Evolutionary conservation across 2,329 filamentous ascomycete genomes (phyloP).

Genomic region (Pseudogymnoascus sp.): DNA sequence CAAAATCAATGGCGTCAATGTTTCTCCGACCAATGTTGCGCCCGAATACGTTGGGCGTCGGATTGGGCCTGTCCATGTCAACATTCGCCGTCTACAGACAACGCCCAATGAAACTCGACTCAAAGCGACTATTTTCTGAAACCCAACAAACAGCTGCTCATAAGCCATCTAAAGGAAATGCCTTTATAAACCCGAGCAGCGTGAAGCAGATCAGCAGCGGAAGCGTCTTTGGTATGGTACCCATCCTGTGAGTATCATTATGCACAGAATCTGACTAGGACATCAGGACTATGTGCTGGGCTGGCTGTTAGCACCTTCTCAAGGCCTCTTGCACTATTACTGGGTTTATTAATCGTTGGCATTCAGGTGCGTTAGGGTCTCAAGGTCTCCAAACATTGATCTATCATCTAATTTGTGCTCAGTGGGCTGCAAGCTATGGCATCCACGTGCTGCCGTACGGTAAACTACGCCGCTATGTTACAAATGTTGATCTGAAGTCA

Average conservation of each 20-base stretch:
- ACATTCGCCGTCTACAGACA: conserved; percentile 28
- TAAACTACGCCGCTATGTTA: conserved; percentile 44
- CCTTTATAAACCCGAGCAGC: conserved; percentile 24
- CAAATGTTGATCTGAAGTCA: conserved; percentile 41
- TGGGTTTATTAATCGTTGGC: conserved; percentile 58
- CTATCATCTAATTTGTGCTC: conserved; percentile 21
- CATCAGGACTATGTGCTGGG: conserved; percentile 53
- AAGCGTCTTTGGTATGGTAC: conserved; percentile 26
- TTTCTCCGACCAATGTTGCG: conserved; percentile 28
- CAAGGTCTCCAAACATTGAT: conserved; percentile 2
- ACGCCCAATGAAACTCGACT: conserved; percentile 31
- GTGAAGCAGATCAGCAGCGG: conserved; percentile 31
- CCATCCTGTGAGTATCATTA: conserved; percentile 5
- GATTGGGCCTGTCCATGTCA: conserved; percentile 33
- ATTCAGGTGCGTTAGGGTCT: conserved; percentile 48
- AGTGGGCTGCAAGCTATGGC: conserved; percentile 46
- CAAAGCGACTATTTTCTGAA: conserved; percentile 15
- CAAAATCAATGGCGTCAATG: conserved; percentile 25
- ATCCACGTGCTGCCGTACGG: conserved; percentile 38
- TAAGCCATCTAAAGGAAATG: conserved; percentile 20
- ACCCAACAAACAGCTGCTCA: conserved; percentile 28
- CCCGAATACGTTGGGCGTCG: conserved; percentile 30
- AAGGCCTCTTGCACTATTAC: conserved; percentile 59
- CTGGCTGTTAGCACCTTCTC: conserved; percentile 65
- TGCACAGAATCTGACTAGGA: not conserved